Evolutionary conservation across 306 rosid genomes (phyloP).

Genomic region (Lablab purpureus): DNA sequence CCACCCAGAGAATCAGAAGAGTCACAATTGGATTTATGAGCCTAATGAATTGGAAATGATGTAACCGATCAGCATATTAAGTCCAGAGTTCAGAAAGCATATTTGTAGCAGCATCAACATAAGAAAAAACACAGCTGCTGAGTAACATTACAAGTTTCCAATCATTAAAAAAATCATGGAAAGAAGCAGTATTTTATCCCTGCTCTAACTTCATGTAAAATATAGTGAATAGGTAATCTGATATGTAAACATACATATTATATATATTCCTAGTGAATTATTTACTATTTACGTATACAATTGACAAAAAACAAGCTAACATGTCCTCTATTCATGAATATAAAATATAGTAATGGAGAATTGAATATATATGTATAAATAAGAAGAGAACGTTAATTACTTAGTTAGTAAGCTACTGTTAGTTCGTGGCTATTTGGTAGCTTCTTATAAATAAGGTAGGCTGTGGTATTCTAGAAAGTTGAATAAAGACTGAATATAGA

Average conservation of each 20-base stretch:
- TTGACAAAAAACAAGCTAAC: background rate
- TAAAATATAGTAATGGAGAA: too few species aligned
- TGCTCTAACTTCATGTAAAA: constrained; percentile 7
- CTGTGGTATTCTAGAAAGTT: too few species aligned
- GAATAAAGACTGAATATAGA: too few species aligned
- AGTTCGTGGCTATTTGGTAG: too few species aligned
- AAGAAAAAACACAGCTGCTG: constrained; percentile 27
- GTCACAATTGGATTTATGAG: constrained; percentile 44
- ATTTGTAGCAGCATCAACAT: constrained; percentile 21
- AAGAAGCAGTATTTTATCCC: constrained; percentile 17
- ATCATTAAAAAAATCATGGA: constrained; percentile 15
- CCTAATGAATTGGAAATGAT: constrained; percentile 34
- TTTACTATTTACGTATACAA: background rate
- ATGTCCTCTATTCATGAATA: too few species aligned
- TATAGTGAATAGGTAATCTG: too few species aligned
- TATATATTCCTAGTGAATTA: background rate
- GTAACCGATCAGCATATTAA: constrained; percentile 38
- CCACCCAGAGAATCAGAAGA: constrained; percentile 46
- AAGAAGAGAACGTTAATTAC: too few species aligned
- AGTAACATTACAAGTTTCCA: constrained; percentile 22
- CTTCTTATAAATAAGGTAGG: too few species aligned
- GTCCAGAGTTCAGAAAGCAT: constrained; percentile 1
- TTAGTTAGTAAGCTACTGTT: too few species aligned
- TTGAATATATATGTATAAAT: too few species aligned
- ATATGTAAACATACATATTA: too few species aligned